These are phyloP conservation scores for Digitaria exilis DNA, from an alignment of 202 grass and related monocot genomes.

Conservation along the genomic window DNA sequence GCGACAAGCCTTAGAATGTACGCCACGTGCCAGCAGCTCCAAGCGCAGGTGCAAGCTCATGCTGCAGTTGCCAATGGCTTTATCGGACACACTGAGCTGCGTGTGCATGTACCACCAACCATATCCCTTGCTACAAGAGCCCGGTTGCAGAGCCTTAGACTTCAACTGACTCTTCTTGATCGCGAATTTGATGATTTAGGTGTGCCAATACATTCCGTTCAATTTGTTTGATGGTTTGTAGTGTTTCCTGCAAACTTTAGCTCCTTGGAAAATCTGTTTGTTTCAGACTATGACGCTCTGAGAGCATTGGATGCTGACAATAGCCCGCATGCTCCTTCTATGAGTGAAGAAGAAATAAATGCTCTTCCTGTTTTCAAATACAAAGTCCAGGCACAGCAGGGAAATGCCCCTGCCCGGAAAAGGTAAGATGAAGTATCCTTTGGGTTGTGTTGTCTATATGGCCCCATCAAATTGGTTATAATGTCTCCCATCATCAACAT, in stretches of 20 bases:
- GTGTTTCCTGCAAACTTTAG: conserved; percentile 31
- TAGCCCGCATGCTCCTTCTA: conserved; percentile 69
- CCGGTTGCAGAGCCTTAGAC: conserved; percentile 84
- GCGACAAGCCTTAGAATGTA: conserved; percentile 93
- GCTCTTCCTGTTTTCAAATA: conserved; percentile 89
- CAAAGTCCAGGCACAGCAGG: conserved; percentile 55
- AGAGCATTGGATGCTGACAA: conserved; percentile 85
- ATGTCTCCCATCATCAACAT: neutral
- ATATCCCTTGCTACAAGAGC: conserved; percentile 74
- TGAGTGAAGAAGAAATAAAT: conserved; percentile 99
- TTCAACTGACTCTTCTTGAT: conserved; percentile 89
- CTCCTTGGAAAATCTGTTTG: neutral
- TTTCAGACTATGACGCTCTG: conserved; percentile 91
- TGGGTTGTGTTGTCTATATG: conserved; percentile 26
- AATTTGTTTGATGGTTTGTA: neutral
- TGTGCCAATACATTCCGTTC: conserved; percentile 14
- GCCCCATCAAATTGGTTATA: neutral
- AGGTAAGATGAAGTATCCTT: conserved; percentile 56
- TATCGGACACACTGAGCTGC: conserved; percentile 80
- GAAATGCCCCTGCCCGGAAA: conserved; percentile 41
- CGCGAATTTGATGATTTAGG: conserved; percentile 99
- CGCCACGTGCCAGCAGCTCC: conserved; percentile 88
- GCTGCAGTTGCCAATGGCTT: conserved; percentile 64
- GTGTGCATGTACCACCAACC: conserved; percentile 76
- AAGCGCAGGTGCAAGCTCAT: conserved; percentile 79